Base-by-base conservation (phyloP, 2,329 filamentous ascomycete genomes). In the Aspergillus sp. region DNA sequence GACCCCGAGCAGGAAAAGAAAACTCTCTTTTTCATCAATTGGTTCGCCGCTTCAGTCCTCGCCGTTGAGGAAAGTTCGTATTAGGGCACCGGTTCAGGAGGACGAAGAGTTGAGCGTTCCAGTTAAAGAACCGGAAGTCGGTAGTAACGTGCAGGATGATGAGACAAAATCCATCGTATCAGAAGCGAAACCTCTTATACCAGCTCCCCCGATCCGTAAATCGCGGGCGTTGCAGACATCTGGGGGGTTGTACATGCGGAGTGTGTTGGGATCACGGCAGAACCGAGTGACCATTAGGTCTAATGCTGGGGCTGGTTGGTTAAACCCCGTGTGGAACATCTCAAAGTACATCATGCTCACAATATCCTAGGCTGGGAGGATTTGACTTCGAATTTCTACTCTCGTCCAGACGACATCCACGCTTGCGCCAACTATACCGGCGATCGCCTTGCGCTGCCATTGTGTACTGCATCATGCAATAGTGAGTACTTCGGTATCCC, bases 401-500 rank as follows among this genome's bases (percentile, higher is more conserved):
- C 76, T 33, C 67, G 69, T 30, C 70, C 79, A 5, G 69, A 73
- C 7, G 81, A 84, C 57, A 59, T 69, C 10, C 72, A 82, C 57
- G 60, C 65, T 10, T 75, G 77, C 48, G 58, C 67, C 29, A 72
- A 71, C 34, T 57, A 62, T 32, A 54, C 62, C 4, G 62, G 63
- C 5, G 64, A 66, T 33, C 59, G 62, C 10, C 63, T 71, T 39
- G 72, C 76, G 2, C 66, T 85, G 33, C 83, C 83, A 4, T 86
- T 86, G 60, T 85, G 81, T 62, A 78, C 78, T 36, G 73, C 79
- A 39, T 74, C 78, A 48, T 85, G 82, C 63, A 83, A 86, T 54
- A 83, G 79, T 79, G 67, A 66, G 77, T 70, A 36, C 42, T 8
- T 43, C 19, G 7, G 9, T 8, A 29, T 4, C 30, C 30, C 30